These are phyloP conservation scores for Leccinum insigne DNA, from an alignment of 1,284 basidiomycete genomes.

Conservation along the genomic window DNA sequence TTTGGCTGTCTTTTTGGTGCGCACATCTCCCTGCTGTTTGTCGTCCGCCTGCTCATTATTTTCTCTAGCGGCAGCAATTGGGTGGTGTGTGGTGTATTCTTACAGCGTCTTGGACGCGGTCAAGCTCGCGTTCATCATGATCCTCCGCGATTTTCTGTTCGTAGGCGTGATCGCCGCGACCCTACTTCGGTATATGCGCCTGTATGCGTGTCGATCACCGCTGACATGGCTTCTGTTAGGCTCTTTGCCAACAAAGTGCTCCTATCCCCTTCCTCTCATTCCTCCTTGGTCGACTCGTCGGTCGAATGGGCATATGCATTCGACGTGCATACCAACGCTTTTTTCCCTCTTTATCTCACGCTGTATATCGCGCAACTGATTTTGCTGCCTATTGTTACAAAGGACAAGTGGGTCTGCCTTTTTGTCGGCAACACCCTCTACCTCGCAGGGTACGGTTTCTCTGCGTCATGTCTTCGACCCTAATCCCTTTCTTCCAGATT, in stretches of 20 bases:
- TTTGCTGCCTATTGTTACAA: conserved; percentile 78
- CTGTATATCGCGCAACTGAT: conserved; percentile 87
- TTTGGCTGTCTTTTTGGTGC: conserved; percentile 73
- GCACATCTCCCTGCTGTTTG: conserved; percentile 17
- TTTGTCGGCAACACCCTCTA: conserved; percentile 95
- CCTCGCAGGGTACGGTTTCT: conserved; percentile 66
- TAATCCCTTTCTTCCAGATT: conserved; percentile 46
- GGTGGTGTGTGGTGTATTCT: conserved; percentile 86
- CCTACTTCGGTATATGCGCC: conserved; percentile 63
- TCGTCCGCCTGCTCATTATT: background rate
- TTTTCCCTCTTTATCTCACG: conserved; percentile 90
- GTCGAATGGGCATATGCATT: conserved; percentile 95
- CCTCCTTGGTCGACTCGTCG: conserved; percentile 66
- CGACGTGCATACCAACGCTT: conserved; percentile 93
- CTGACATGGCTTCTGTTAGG: conserved; percentile 39
- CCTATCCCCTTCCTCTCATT: conserved; percentile 72
- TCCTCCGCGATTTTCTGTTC: conserved; percentile 84
- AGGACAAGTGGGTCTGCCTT: conserved; percentile 88
- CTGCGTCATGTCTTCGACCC: background rate
- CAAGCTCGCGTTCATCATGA: conserved; percentile 74
- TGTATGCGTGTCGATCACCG: background rate
- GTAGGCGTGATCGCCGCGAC: conserved; percentile 75
- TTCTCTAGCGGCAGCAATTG: conserved; percentile 66
- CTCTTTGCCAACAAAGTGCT: conserved; percentile 72
- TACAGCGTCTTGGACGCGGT: conserved; percentile 58